Evolutionary conservation across 2,329 filamentous ascomycete genomes (phyloP), one percentile per base, ranked within the genome.

Genomic region (Colletotrichum melonis): DNA sequence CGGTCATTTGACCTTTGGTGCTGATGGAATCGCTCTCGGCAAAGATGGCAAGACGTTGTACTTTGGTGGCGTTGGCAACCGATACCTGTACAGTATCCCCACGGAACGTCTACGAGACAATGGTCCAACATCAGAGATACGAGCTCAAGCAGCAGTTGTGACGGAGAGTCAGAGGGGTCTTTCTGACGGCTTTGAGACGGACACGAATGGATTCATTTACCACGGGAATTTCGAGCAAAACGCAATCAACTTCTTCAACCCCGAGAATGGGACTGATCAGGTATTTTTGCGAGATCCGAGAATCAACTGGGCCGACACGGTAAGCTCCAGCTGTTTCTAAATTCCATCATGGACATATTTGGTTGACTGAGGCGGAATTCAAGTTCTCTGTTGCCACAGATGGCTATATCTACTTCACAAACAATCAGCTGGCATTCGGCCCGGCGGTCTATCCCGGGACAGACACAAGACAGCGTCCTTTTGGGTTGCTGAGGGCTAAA

Each of bases 161-260:
- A 65, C 52, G 16, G 49, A 35, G 30, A 65, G 63, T 8, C 63
- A 65, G 22, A 65, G 19, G 30, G 63, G 63, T 2, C 63, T 65
- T n/a, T 56, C 63, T 56, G 63, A 65, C 16, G 63, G 63, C 30
- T 65, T 65, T 14, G 63, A 65, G 32, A 65, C 63, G 5, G 63
- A 65, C 14, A 65, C 63, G 12, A 65, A 65, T n/a, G 63, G 63
- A 7, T 65, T 65, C 52, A 65, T 65, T 4, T 65, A 65, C 42
- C 63, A 65, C 14, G 63, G 63, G 1, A 65, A 65, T 4, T 56
- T 65, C 11, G 63, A 65, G 63, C 28, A 35, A 3, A 65, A 65
- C 28, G 63, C 63, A 19, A 22, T 65, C 11, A 65, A 65, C 30
- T 55, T 65, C 22, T 65, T 65, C 52, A 57, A 65, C 30, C 63